These are phyloP conservation scores for Lichtheimia hyalospora DNA, from an alignment of 371 early-diverging fungal species.

Conservation along the genomic window DNA sequence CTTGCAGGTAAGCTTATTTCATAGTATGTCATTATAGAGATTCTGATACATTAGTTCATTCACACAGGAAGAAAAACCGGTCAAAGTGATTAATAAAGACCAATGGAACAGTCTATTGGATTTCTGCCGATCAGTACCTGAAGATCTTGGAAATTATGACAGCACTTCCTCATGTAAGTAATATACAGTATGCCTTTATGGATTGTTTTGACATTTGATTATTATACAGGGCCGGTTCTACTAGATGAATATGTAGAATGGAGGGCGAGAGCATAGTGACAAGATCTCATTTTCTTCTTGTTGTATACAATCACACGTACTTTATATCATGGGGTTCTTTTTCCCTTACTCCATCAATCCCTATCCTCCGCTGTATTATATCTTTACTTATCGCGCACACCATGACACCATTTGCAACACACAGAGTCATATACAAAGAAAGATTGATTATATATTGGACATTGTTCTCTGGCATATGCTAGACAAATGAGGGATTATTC, in stretches of 20 bases:
- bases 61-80: slow-evolving; percentile 30
- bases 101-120: slow-evolving; percentile 46
- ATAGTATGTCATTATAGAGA: background rate
- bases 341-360: background rate
- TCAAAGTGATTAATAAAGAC: slow-evolving; percentile 47
- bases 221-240: slow-evolving; percentile 37
- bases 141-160: slow-evolving; percentile 32
- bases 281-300: background rate
- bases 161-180: slow-evolving; percentile 40
- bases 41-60: background rate
- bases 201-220: background rate
- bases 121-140: slow-evolving; percentile 32
- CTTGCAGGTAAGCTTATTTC: slow-evolving; percentile 18
- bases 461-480: no score
- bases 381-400: no score
- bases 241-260: slow-evolving; percentile 47
- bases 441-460: no score
- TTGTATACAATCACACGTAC: background rate
- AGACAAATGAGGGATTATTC: no score
- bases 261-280: slow-evolving; percentile 11
- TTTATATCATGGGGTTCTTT: background rate
- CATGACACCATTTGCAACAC: no score
- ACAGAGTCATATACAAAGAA: no score
- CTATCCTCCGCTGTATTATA: no score
- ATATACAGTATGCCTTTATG: background rate